Evolutionary conservation across 305 asterid species (phyloP).

Genomic region (Fraxinus velutina): DNA sequence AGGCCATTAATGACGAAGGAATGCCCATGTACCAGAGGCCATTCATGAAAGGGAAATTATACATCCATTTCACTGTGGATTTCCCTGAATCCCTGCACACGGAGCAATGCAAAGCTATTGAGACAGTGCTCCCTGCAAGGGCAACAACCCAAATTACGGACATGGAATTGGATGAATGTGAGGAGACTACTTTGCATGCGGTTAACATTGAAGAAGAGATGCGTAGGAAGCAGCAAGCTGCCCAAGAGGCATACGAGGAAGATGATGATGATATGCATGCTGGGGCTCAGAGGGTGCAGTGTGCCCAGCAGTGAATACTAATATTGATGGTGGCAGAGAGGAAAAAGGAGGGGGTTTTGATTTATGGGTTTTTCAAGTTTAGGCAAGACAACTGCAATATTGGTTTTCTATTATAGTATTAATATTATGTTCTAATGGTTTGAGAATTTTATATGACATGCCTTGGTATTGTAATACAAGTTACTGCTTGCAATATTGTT

Average conservation of each 20-base stretch:
- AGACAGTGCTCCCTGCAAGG: conserved; percentile 58
- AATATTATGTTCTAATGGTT: conserved; percentile 14
- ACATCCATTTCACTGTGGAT: conserved; percentile 71
- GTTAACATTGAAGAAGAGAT: conserved; percentile 85
- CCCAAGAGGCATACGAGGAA: conserved; percentile 90
- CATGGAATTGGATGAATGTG: conserved; percentile 77
- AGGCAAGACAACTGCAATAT: conserved; percentile 20
- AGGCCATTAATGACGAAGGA: conserved; percentile 92
- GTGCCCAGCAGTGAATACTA: conserved; percentile 72
- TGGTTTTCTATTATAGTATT: conserved; percentile 14
- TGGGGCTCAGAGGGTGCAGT: conserved; percentile 93
- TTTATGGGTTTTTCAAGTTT: conserved; percentile 6
- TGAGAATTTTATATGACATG: conserved; percentile 12
- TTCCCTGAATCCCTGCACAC: conserved; percentile 69
- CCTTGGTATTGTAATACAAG: conserved; percentile 5
- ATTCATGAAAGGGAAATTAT: conserved; percentile 80
- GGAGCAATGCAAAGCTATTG: conserved; percentile 67
- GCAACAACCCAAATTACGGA: conserved; percentile 47
- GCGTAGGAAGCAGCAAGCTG: conserved; percentile 74
- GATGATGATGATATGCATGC: conserved; percentile 87
- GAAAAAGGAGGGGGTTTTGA: neutral
- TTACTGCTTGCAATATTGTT: neutral
- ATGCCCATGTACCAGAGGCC: conserved; percentile 90
- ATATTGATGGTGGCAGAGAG: neutral
- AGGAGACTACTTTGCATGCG: conserved; percentile 77